Evolutionary conservation across 2,329 filamentous ascomycete species (phyloP).

Genomic region (Pseudogymnoascus sp.): DNA sequence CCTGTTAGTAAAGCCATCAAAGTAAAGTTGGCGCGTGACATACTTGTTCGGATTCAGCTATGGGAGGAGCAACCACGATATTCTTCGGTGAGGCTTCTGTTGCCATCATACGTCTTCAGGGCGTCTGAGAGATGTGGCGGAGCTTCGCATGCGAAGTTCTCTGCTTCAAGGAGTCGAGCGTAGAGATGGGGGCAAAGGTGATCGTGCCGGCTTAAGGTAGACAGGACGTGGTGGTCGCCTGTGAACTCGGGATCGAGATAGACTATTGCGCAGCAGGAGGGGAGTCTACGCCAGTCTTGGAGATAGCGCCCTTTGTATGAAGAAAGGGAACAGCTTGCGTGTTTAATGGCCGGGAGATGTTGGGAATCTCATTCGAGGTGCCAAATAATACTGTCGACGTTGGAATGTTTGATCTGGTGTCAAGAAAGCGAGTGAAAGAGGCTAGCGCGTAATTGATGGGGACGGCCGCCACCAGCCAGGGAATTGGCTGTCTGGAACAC

Average conservation of each 20-base stretch:
- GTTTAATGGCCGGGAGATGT: slow-evolving; percentile 2
- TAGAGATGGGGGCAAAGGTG: not conserved
- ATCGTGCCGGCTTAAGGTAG: slow-evolving; percentile 4
- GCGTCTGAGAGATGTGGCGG: slow-evolving; percentile 25
- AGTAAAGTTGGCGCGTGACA: slow-evolving; percentile 10
- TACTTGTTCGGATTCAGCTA: slow-evolving; percentile 12
- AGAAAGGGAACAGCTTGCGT: slow-evolving; percentile 1
- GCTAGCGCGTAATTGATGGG: slow-evolving; percentile 5
- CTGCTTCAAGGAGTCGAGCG: not conserved
- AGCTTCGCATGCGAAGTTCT: slow-evolving; percentile 28
- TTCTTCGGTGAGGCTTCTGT: slow-evolving; percentile 50
- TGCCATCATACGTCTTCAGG: slow-evolving; percentile 55
- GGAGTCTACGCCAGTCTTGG: slow-evolving; percentile 5
- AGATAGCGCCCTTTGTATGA: slow-evolving; percentile 4
- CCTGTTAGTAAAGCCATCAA: not conserved
- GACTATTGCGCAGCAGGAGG: not conserved
- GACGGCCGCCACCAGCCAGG: not conserved
- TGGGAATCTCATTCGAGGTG: not conserved
- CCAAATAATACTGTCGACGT: slow-evolving; percentile 1
- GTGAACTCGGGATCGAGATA: not conserved
- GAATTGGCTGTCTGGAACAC: slow-evolving; percentile 6
- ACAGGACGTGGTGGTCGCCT: slow-evolving; percentile 2
- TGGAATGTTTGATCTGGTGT: slow-evolving; percentile 9
- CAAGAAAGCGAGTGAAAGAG: slow-evolving; percentile 8
- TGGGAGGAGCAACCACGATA: slow-evolving; percentile 28